Percentiles rank a stretch among this genome's conserved stretches.
These are phyloP conservation scores for Pseudocercospora vitis DNA, from an alignment of 2,329 filamentous ascomycete species.

Conservation along the genomic window DNA sequence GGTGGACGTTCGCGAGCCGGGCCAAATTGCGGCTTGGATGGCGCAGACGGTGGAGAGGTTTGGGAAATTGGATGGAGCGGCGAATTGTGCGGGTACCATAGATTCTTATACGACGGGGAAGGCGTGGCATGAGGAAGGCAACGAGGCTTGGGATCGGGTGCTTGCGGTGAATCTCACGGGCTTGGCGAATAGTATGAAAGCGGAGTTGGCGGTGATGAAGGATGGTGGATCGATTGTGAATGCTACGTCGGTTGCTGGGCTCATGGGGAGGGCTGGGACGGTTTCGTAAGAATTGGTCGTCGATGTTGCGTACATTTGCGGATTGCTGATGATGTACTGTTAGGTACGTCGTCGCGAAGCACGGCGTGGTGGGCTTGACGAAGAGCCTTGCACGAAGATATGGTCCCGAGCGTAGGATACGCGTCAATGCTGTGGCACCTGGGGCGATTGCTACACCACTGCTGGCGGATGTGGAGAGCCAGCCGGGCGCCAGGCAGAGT, in stretches of 20 bases:
- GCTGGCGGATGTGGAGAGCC: slow-evolving; percentile 17
- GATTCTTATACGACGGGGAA: not conserved
- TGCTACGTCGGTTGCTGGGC: slow-evolving; percentile 45
- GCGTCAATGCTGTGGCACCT: slow-evolving; percentile 1
- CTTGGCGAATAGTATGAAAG: slow-evolving; percentile 50
- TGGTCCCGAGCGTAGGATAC: slow-evolving; percentile 9
- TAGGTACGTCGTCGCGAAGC: slow-evolving; percentile 25
- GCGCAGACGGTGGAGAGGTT: slow-evolving; percentile 35
- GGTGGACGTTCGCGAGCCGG: slow-evolving; percentile 30
- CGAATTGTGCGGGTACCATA: slow-evolving; percentile 43
- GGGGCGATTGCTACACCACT: slow-evolving; percentile 29
- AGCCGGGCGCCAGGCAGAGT: not conserved
- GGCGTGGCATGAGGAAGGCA: slow-evolving; percentile 24
- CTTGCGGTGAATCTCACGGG: slow-evolving; percentile 39
- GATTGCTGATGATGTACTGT: not conserved
- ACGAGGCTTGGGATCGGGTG: slow-evolving; percentile 29
- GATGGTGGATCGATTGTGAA: slow-evolving; percentile 57
- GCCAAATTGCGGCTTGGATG: slow-evolving; percentile 34
- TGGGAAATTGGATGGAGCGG: slow-evolving; percentile 41
- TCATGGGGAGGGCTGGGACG: slow-evolving; percentile 26
- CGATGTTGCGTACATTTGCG: not conserved
- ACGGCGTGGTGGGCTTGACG: slow-evolving; percentile 30
- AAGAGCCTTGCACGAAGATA: slow-evolving; percentile 24
- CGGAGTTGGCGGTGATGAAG: slow-evolving; percentile 46
- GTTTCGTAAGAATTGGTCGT: slow-evolving; percentile 1